Base-by-base conservation (phyloP, 2,329 filamentous ascomycete species). In the Fusarium brevicatenulatum region DNA sequence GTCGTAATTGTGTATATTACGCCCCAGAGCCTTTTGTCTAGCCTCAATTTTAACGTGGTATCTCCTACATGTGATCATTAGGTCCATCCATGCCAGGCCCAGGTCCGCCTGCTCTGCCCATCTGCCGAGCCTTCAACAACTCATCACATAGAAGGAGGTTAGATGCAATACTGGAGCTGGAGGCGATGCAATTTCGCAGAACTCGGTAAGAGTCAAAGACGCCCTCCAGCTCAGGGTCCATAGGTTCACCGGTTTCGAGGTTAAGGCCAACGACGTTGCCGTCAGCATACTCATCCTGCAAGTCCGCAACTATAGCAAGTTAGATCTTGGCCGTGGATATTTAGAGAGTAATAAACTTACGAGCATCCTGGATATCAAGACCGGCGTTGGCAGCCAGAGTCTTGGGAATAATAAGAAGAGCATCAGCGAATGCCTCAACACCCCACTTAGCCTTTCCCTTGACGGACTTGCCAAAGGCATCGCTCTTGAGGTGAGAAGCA, bases 391-490 rank as follows among this genome's bases (percentile, higher is more conserved):
- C 95, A 50, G 96, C 96, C 72, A 99, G 88, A 5, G 95, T 98
- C 90, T 99, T 99, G 78, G 96, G 96, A 79, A 99, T 98, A 78
- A 99, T 88, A 71, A 99, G 88, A 50, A 99, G 88, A 59, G 96
- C 95, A 83, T 99, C 95, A 12, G 96, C 94, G 82, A 99, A 99
- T 12, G 96, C 96, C 75, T 92, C 90, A 12, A 99, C 95, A 81
- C 96, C 96, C 88, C 91, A 98, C 86, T 97, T 97, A 44, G 95
- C 94, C 88, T 99, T 99, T 79, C 96, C 96, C 88, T 98, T 99
- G 81, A 98, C 93, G 36, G 92, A 92, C 86, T 94, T 97, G 77
- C 88, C 88, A 85, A 98, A 97, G 23, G 89, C 89, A 78, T 97
- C 94, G 73, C 94, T 95, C 81, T 92, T 93, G 70, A 99, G 87